Percentiles rank a stretch among this genome's conserved stretches.
phyloP scores from a whole-genome alignment of 2,329 filamentous ascomycete species.

The Trichoderma breve region DNA sequence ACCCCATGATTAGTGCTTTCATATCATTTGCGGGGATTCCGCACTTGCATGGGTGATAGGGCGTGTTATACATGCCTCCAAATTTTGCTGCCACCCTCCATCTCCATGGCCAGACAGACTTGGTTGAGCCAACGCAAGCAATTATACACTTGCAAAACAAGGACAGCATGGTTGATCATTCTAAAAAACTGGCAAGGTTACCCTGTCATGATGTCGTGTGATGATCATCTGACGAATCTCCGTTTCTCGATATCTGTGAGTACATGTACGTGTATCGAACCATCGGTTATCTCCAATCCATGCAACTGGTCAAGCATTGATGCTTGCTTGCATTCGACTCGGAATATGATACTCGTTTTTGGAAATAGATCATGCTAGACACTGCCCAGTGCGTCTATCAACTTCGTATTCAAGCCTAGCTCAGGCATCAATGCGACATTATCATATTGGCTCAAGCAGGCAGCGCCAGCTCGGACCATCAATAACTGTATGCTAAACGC shows the following conservation, averaged over 20 bases:
- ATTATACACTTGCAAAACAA: background rate
- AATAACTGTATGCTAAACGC: background rate
- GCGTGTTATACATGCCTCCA: background rate
- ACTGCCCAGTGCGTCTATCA: background rate
- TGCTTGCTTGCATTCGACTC: background rate
- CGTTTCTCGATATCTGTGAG: background rate
- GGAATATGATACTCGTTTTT: background rate
- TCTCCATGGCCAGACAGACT: background rate
- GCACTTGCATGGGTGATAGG: background rate
- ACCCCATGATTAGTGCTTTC: background rate
- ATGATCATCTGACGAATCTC: background rate
- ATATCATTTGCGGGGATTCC: background rate
- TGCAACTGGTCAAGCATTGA: background rate
- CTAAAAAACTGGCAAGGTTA: background rate
- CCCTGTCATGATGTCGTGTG: background rate
- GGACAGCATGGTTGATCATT: background rate
- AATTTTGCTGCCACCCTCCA: background rate
- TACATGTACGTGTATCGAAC: constrained; percentile 2
- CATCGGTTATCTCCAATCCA: constrained; percentile 10
- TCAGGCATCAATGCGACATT: background rate
- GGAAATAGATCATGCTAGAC: background rate
- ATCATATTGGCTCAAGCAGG: background rate
- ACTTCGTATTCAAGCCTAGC: background rate
- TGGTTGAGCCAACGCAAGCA: background rate
- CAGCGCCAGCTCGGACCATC: background rate